Evolutionary conservation across 1,284 basidiomycete genomes (phyloP).

Genomic region (Austroboletus sp.): DNA sequence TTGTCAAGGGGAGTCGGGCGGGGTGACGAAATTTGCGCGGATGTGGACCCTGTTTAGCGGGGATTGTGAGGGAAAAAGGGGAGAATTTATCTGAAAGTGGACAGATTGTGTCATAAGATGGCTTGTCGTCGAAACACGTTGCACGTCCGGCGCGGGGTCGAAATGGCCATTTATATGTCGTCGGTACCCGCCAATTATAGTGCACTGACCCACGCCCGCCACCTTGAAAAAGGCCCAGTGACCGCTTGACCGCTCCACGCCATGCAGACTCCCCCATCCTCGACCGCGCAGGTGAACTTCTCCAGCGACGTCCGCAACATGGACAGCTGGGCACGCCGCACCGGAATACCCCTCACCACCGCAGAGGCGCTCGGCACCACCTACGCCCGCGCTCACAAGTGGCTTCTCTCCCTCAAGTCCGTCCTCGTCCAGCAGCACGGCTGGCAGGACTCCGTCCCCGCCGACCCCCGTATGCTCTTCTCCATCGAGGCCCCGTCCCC

Average conservation of each 20-base stretch:
- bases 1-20: too few relatives aligned
- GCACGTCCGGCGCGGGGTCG: slow-evolving; percentile 45
- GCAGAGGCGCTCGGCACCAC: slow-evolving; percentile 71
- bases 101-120: slow-evolving; percentile 19
- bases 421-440: slow-evolving; percentile 60
- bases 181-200: slow-evolving; percentile 44
- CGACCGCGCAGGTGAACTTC: slow-evolving; percentile 61
- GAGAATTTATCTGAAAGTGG: slow-evolving; percentile 17
- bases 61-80: slow-evolving; percentile 13
- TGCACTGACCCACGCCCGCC: slow-evolving; percentile 37
- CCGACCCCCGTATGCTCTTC: slow-evolving; percentile 66
- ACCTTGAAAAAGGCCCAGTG: too few relatives aligned
- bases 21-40: slow-evolving; percentile 22
- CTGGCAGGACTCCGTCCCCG: slow-evolving; percentile 55
- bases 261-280: slow-evolving; percentile 38
- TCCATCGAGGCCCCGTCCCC: slow-evolving; percentile 69
- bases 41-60: slow-evolving; percentile 10
- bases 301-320: slow-evolving; percentile 70
- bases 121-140: slow-evolving; percentile 53
- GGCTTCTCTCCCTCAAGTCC: slow-evolving; percentile 55
- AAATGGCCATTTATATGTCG: slow-evolving; percentile 37
- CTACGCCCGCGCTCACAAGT: slow-evolving; percentile 70
- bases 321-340: slow-evolving; percentile 72
- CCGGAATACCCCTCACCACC: slow-evolving; percentile 69
- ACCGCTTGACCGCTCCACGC: too few relatives aligned